These are phyloP conservation scores for Neonectria sp. DNA, from an alignment of 2,329 filamentous ascomycete genomes.

Conservation along the genomic window DNA sequence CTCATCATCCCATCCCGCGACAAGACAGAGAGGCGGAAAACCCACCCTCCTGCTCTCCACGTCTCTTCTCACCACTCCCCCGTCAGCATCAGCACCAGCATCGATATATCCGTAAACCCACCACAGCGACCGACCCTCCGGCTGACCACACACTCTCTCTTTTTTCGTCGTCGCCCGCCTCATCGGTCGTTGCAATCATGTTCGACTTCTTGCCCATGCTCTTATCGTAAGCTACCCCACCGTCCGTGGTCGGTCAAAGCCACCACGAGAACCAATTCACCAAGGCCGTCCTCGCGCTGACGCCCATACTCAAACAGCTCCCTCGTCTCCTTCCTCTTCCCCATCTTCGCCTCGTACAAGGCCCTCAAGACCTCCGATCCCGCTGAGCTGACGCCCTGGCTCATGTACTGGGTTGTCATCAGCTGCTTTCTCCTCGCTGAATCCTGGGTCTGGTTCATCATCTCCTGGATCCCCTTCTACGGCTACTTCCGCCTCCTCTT, in stretches of 20 bases:
- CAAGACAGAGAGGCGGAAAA: neutral
- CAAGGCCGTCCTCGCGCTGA: slow-evolving; percentile 26
- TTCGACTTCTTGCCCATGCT: slow-evolving; percentile 85
- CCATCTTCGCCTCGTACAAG: slow-evolving; percentile 98
- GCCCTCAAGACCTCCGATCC: slow-evolving; percentile 94
- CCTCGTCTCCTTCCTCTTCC: slow-evolving; percentile 90
- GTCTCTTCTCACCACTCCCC: neutral
- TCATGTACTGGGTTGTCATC: slow-evolving; percentile 99
- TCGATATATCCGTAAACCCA: slow-evolving; percentile 1
- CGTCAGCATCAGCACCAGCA: neutral
- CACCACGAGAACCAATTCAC: neutral
- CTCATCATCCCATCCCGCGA: neutral
- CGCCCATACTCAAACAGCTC: slow-evolving; percentile 69
- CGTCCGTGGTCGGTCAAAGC: slow-evolving; percentile 20
- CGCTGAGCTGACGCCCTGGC: slow-evolving; percentile 92
- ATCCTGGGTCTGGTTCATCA: slow-evolving; percentile 89
- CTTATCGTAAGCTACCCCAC: slow-evolving; percentile 74
- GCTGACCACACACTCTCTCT: slow-evolving; percentile 8
- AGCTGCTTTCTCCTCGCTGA: slow-evolving; percentile 86
- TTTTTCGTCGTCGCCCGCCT: slow-evolving; percentile 19
- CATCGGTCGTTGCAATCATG: slow-evolving; percentile 64
- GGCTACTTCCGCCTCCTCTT: slow-evolving; percentile 89
- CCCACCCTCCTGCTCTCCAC: neutral
- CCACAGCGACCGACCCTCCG: slow-evolving; percentile 23
- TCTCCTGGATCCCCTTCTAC: slow-evolving; percentile 95